These are phyloP conservation scores for Fraxinus dipetala DNA, from an alignment of 305 asterid genomes.

Conservation along the genomic window DNA sequence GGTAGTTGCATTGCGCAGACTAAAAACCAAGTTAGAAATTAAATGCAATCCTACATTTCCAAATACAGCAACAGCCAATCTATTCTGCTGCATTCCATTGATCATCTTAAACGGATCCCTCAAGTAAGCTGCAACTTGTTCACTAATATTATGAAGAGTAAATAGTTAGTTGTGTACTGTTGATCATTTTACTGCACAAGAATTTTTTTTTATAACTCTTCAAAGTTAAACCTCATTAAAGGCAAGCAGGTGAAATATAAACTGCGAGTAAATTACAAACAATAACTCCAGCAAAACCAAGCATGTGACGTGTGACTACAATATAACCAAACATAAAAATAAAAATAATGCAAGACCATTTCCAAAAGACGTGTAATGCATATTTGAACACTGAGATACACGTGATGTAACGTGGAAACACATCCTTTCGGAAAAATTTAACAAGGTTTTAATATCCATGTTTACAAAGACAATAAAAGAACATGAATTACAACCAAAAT, in stretches of 20 bases:
- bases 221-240: constrained; percentile 73
- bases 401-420: not conserved
- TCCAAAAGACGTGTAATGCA: not conserved
- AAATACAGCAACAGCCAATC: constrained; percentile 67
- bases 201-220: constrained; percentile 3
- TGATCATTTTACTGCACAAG: constrained; percentile 13
- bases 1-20: not conserved
- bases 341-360: too few species aligned
- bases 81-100: constrained; percentile 86
- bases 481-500: not conserved
- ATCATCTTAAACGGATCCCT: constrained; percentile 93
- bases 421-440: constrained; percentile 5
- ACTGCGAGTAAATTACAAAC: too few species aligned
- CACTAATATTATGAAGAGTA: constrained; percentile 69
- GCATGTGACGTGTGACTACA: too few species aligned
- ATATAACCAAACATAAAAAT: too few species aligned
- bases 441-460: not conserved
- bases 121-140: constrained; percentile 84
- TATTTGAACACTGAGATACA: not conserved
- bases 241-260: constrained; percentile 45
- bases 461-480: not conserved
- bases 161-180: constrained; percentile 22
- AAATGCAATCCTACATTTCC: constrained; percentile 64
- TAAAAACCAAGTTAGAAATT: constrained; percentile 8
- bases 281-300: too few species aligned